Base-by-base conservation (phyloP, 2,329 filamentous ascomycete genomes). In the Colletotrichum neosansevieriae region DNA sequence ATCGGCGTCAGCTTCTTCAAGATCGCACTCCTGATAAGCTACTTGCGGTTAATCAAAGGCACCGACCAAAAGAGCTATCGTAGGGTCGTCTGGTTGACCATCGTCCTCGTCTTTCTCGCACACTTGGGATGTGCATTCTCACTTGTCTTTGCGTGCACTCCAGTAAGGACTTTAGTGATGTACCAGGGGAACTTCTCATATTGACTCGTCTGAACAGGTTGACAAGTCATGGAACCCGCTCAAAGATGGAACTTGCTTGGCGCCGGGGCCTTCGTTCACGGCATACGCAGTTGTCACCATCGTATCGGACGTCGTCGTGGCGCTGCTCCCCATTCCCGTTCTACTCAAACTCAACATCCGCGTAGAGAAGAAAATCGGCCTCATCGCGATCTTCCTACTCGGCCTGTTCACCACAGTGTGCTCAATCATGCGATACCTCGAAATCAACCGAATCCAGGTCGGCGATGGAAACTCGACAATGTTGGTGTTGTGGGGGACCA, bases 1-100 rank as follows among this genome's bases (percentile, higher is more conserved):
- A 57, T 86, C 7, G 85, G 85, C 42, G 85, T 88, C 73, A 83
- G 83, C 67, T 85, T 85, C 65, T 88, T 88, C 80, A 88, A 88
- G 72, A 81, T 86, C 32, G 84, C 85, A 0, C 76, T 87, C 2
- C 77, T 85, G 64, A 81, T 87, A 71, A 85, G 83, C 70, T 87
- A 86, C 70, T 75, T 87, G 17, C 81, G 84, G 6, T 79, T 88
- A 2, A 77, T 87, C 38, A 80, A 81, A 47, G 81, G 82, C 1
- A 86, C 84, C 0, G 80, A 82, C 29, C 83, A 84, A 58, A 76
- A 72, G 21, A 50, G 70, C 0, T 88, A 87, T 57, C 79, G 83
- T 2, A 71, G 74, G 1, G 63, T 83, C 3, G 83, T 87, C 12
- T 85, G 81, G 79, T 50, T 74, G 3, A 78, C 82, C 56, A 84